Conservation (phyloP, 306 rosid species). For the Spatholobus suberectus region DNA sequence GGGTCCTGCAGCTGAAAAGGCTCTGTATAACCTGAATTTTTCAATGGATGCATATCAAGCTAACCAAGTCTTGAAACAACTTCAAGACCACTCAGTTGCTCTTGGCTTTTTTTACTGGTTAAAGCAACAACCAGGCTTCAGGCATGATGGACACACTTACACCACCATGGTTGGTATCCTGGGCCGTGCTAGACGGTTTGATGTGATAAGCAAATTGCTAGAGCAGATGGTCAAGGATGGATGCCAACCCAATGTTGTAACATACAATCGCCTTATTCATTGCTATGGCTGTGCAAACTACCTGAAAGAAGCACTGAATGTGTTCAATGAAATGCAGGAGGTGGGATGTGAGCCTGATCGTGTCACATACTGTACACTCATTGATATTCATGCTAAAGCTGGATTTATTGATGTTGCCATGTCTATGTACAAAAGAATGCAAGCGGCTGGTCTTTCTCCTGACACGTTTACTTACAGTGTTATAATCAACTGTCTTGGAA, state of each 20-base stretch:
- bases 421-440: background rate
- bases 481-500: background rate
- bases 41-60: background rate
- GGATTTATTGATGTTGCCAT: background rate
- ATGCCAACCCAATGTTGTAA: background rate
- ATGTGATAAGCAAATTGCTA: background rate
- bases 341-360: background rate
- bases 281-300: background rate
- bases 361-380: background rate
- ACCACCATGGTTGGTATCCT: constrained; percentile 1
- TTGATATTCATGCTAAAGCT: background rate
- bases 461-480: background rate
- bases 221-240: background rate
- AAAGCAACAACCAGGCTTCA: background rate
- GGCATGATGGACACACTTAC: background rate
- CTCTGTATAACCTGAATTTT: background rate
- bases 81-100: background rate
- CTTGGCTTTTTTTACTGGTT: background rate
- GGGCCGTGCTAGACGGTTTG: background rate
- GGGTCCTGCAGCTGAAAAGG: background rate
- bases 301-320: background rate
- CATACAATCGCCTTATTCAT: background rate
- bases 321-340: background rate
- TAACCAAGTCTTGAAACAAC: background rate
- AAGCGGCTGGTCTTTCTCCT: background rate